These are phyloP conservation scores for Trametes meyenii DNA, from an alignment of 768 basidiomycete genomes.

Conservation along the genomic window DNA sequence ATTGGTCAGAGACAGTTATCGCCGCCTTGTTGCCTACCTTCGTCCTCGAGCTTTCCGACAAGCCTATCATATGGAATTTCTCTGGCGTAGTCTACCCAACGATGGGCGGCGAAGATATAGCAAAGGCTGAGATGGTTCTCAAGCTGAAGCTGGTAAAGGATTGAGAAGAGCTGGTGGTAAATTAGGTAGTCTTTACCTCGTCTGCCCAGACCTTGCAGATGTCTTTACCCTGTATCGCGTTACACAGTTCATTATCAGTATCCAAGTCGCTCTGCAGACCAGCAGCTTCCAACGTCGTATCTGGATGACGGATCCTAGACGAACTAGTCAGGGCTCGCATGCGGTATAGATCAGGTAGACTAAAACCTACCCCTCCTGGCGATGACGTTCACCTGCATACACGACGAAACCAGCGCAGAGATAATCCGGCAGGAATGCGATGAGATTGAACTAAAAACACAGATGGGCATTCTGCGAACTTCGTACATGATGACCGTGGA, in stretches of 20 bases:
- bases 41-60: conserved; percentile 19
- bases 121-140: conserved; percentile 16
- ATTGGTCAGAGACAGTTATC: conserved; percentile 19
- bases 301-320: too few relatives aligned
- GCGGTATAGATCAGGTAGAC: too few relatives aligned
- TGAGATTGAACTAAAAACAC: conserved; percentile 4
- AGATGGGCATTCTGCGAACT: not conserved
- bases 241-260: too few relatives aligned
- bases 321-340: too few relatives aligned
- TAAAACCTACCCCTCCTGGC: too few relatives aligned
- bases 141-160: not conserved
- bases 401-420: not conserved
- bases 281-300: too few relatives aligned
- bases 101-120: not conserved
- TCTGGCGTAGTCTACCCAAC: conserved; percentile 15
- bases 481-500: conserved; percentile 16
- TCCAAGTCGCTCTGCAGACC: too few relatives aligned
- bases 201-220: too few relatives aligned
- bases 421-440: not conserved
- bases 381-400: too few relatives aligned
- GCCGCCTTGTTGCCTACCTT: conserved; percentile 8
- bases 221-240: too few relatives aligned
- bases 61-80: conserved; percentile 18
- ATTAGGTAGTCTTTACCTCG: too few relatives aligned
- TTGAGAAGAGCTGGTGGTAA: too few relatives aligned